phyloP scores from a whole-genome alignment of 2,329 filamentous ascomycete species.

The Aureobasidium namibiae region DNA sequence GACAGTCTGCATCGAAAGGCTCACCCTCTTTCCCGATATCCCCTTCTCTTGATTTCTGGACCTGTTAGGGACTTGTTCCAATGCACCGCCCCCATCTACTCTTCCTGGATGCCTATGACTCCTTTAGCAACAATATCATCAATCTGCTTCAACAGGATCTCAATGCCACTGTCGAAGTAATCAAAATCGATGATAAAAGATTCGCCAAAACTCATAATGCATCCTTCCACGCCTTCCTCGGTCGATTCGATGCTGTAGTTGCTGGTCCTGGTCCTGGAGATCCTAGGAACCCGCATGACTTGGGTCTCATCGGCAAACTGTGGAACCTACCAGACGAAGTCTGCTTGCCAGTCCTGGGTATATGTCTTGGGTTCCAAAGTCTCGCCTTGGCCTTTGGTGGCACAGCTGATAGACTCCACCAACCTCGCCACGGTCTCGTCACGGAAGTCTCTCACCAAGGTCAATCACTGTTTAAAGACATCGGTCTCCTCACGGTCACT shows the following conservation, averaged over 20 bases:
- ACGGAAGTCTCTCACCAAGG: slow-evolving; percentile 54
- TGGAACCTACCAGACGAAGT: slow-evolving; percentile 58
- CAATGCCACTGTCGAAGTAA: slow-evolving; percentile 53
- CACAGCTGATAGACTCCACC: slow-evolving; percentile 54
- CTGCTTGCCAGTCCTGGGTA: slow-evolving; percentile 70
- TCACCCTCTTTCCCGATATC: slow-evolving; percentile 13
- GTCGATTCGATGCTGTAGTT: slow-evolving; percentile 72
- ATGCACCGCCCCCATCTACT: slow-evolving; percentile 45
- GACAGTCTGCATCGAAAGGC: slow-evolving; percentile 5
- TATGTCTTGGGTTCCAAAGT: slow-evolving; percentile 85
- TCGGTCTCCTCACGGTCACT: slow-evolving; percentile 58
- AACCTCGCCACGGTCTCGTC: slow-evolving; percentile 77
- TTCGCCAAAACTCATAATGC: slow-evolving; percentile 28
- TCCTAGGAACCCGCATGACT: slow-evolving; percentile 62
- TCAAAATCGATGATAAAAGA: slow-evolving; percentile 55
- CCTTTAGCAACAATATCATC: slow-evolving; percentile 92
- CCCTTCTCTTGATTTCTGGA: neutral
- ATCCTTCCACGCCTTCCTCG: slow-evolving; percentile 39
- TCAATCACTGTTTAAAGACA: slow-evolving; percentile 56
- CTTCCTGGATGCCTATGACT: slow-evolving; percentile 93
- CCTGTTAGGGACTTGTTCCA: neutral
- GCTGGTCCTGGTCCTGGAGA: slow-evolving; percentile 86
- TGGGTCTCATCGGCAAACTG: slow-evolving; percentile 70
- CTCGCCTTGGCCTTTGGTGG: slow-evolving; percentile 62
- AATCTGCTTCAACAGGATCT: slow-evolving; percentile 67